Percentiles rank a stretch among this genome's conserved stretches.
Evolutionary conservation across 2,329 filamentous ascomycete genomes (phyloP).

Genomic region (Colletotrichum trifolii): DNA sequence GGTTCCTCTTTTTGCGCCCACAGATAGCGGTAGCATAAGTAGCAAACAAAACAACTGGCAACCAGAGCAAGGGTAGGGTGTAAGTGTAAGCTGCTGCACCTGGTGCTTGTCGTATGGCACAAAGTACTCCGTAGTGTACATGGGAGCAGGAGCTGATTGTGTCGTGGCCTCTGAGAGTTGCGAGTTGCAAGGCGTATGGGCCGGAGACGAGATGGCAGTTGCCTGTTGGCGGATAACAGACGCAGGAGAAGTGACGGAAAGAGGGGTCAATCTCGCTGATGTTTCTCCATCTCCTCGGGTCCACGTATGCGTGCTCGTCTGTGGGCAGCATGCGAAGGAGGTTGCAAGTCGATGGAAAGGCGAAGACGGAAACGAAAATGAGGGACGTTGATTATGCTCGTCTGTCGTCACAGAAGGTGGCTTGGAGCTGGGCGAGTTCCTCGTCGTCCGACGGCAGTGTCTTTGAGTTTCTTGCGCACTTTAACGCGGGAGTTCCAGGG

Average conservation of each 20-base stretch:
- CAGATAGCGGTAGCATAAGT: neutral
- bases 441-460: neutral
- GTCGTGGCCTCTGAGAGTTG: neutral
- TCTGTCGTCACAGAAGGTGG: slow-evolving; percentile 25
- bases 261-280: slow-evolving; percentile 8
- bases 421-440: slow-evolving; percentile 21
- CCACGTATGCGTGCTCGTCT: too few species aligned
- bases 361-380: slow-evolving; percentile 18
- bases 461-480: neutral
- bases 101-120: too few species aligned
- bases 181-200: neutral
- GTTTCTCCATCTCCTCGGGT: slow-evolving; percentile 19
- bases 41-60: neutral
- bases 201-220: slow-evolving; percentile 1
- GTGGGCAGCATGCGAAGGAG: slow-evolving; percentile 3
- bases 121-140: too few species aligned
- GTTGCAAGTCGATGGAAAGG: neutral
- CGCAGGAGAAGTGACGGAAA: slow-evolving; percentile 25
- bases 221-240: slow-evolving; percentile 6
- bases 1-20: slow-evolving; percentile 8
- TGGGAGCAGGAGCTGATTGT: too few species aligned
- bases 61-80: slow-evolving; percentile 7
- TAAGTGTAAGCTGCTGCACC: neutral
- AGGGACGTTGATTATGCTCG: neutral
- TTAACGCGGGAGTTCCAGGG: too few species aligned